phyloP scores from a whole-genome alignment of 1,284 basidiomycete genomes.

The Neonothopanus nambi region DNA sequence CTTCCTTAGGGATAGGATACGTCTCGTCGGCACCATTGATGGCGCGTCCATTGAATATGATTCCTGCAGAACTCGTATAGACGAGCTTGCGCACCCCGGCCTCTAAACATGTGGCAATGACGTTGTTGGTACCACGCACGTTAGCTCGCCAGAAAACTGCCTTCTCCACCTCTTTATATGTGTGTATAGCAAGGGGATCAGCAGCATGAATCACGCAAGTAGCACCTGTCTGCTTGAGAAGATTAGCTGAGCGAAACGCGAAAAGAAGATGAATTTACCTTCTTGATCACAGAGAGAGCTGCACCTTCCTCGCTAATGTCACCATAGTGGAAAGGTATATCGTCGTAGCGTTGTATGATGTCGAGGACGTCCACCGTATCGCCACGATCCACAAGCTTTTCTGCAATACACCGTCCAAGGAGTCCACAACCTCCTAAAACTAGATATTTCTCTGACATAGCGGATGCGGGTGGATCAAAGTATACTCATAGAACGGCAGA shows the following conservation, averaged over 20 bases:
- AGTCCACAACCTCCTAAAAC: constrained; percentile 60
- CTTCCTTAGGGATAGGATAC: constrained; percentile 57
- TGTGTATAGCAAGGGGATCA: constrained; percentile 83
- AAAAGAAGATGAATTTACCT: background rate
- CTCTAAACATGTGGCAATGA: constrained; percentile 51
- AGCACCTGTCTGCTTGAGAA: constrained; percentile 49
- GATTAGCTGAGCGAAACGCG: too few species aligned
- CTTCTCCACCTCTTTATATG: constrained; percentile 38
- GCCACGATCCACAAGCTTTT: constrained; percentile 46
- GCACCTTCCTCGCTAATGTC: constrained; percentile 50
- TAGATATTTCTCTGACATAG: too few species aligned
- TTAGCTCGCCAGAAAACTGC: constrained; percentile 81
- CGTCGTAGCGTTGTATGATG: constrained; percentile 51
- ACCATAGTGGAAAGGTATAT: constrained; percentile 50
- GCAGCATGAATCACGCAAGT: too few species aligned
- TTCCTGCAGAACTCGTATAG: constrained; percentile 81
- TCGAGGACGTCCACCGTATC: constrained; percentile 55
- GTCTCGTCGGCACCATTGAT: constrained; percentile 80
- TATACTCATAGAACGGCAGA: too few species aligned
- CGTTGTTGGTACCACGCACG: constrained; percentile 71
- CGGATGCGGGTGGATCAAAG: too few species aligned
- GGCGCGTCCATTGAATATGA: constrained; percentile 74
- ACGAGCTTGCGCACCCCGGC: constrained; percentile 71
- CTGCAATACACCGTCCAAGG: constrained; percentile 56
- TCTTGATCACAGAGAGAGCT: constrained; percentile 34